These are phyloP conservation scores for Knoxdaviesia proteae DNA, from an alignment of 2,329 filamentous ascomycete species.

Conservation along the genomic window DNA sequence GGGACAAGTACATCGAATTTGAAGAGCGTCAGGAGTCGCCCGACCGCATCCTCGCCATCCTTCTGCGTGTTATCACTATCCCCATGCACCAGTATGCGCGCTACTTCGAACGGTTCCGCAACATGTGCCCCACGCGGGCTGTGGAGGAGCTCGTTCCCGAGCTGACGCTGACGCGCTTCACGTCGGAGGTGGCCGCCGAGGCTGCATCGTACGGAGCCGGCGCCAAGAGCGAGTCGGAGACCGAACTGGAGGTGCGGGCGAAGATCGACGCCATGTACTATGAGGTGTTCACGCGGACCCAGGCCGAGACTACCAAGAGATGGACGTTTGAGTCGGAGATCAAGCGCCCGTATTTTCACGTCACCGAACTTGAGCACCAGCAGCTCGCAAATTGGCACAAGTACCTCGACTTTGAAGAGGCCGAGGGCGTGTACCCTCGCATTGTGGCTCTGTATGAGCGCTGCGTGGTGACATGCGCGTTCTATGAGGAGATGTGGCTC, in stretches of 20 bases:
- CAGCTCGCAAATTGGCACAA: slow-evolving; percentile 86
- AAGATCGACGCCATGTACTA: slow-evolving; percentile 68
- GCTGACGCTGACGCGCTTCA: slow-evolving; percentile 47
- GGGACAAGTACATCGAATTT: slow-evolving; percentile 97
- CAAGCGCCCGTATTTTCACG: slow-evolving; percentile 91
- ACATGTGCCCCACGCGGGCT: slow-evolving; percentile 51
- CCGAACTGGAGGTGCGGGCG: slow-evolving; percentile 62
- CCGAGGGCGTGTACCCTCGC: slow-evolving; percentile 55
- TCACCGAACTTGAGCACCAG: slow-evolving; percentile 71
- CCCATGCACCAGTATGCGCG: slow-evolving; percentile 90
- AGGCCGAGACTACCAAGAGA: slow-evolving; percentile 73
- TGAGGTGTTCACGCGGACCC: slow-evolving; percentile 60
- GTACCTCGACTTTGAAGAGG: slow-evolving; percentile 90
- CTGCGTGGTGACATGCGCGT: slow-evolving; percentile 76
- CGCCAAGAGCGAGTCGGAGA: slow-evolving; percentile 49
- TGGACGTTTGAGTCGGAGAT: slow-evolving; percentile 92
- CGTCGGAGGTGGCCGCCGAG: slow-evolving; percentile 51
- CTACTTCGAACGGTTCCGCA: slow-evolving; percentile 81
- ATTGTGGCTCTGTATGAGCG: slow-evolving; percentile 79
- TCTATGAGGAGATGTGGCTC: slow-evolving; percentile 96
- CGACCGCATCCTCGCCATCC: slow-evolving; percentile 68
- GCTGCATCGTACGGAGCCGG: slow-evolving; percentile 26
- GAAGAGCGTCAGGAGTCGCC: slow-evolving; percentile 75
- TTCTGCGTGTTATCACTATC: slow-evolving; percentile 65
- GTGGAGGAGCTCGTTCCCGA: slow-evolving; percentile 50